Conservation (phyloP, 2,329 filamentous ascomycete species). For the Exophiala sideris region DNA sequence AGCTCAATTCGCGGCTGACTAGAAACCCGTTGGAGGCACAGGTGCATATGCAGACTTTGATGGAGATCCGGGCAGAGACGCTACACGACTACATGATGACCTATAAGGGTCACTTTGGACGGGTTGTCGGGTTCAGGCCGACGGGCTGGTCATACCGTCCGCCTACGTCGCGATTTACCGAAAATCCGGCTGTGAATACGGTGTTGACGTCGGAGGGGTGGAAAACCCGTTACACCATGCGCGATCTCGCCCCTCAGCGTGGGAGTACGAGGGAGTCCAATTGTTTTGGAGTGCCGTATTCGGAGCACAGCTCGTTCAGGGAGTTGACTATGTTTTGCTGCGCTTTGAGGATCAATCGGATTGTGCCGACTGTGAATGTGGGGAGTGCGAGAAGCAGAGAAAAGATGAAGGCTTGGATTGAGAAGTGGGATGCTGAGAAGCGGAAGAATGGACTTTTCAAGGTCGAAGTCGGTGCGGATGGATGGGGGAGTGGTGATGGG, state of each 20-base stretch:
- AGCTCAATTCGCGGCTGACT: slow-evolving; percentile 74
- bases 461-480: slow-evolving; percentile 34
- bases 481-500: slow-evolving; percentile 29
- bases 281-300: slow-evolving; percentile 93
- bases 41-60: slow-evolving; percentile 95
- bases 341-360: slow-evolving; percentile 76
- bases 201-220: slow-evolving; percentile 68
- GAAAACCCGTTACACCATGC: slow-evolving; percentile 68
- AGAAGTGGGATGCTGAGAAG: slow-evolving; percentile 61
- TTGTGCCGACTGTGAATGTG: slow-evolving; percentile 93
- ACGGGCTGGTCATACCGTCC: slow-evolving; percentile 93
- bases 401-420: slow-evolving; percentile 64
- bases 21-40: slow-evolving; percentile 78
- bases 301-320: slow-evolving; percentile 90
- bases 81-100: slow-evolving; percentile 80
- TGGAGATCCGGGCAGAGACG: slow-evolving; percentile 89
- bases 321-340: slow-evolving; percentile 94
- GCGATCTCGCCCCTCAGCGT: slow-evolving; percentile 74
- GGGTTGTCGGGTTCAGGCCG: slow-evolving; percentile 85
- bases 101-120: slow-evolving; percentile 76
- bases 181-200: slow-evolving; percentile 61
- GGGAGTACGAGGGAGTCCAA: slow-evolving; percentile 78
- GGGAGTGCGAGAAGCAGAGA: slow-evolving; percentile 61
- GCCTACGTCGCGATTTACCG: slow-evolving; percentile 58
- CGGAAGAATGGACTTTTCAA: slow-evolving; percentile 59